Base-by-base conservation (phyloP, 1,284 basidiomycete species). In the Vanrija sp. region DNA sequence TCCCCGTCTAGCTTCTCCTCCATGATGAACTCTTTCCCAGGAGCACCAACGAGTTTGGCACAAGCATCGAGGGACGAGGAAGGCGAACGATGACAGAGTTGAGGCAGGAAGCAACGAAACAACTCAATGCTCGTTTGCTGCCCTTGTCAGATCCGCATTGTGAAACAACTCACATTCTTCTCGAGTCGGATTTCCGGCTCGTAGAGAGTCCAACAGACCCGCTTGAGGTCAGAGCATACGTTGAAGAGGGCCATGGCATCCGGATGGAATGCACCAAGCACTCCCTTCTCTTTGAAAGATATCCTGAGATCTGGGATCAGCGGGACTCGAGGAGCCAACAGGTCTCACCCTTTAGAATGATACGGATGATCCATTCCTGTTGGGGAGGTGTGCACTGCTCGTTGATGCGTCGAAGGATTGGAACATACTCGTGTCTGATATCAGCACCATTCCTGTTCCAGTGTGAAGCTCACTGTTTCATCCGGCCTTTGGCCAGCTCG, bases 1-100 rank as follows among this genome's bases (percentile, higher is more conserved):
- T 98, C 93, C 1, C 93, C 93, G 67, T 98, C 93, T 1, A 96
- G 81, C 72, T 97, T 98, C 78, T 98, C 94, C 71, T 97, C 93
- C 46, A 98, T 88, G 60, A 91, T 79, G 71, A 96, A 96, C 49
- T 78, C 74, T n/a, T 69, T 82, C 76, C 14, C 78, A 64, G 42
- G 67, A 2, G 83, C 84, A 21, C 83, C 83, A 83, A 96, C 92
- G 50, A 87, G 83, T 64, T 87, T 89, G 47, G 94, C 85, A 0
- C 91, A 85, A 16, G 88, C 86, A 62, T 88, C 87, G 28, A 94
- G 83, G 56, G 83, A 87, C 56, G 82, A 68, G 0, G 65, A 83
- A 1, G 85, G 87, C 0, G 89, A 88, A 12, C 92, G 84, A 65
- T 89, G 90, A 77, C 91, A 95, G 28, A 97, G 81, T 86, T 96